Percentiles rank a stretch among this genome's conserved stretches.
phyloP scores from a whole-genome alignment of 768 basidiomycete species.

The Strobilomyces echinocephalus region DNA sequence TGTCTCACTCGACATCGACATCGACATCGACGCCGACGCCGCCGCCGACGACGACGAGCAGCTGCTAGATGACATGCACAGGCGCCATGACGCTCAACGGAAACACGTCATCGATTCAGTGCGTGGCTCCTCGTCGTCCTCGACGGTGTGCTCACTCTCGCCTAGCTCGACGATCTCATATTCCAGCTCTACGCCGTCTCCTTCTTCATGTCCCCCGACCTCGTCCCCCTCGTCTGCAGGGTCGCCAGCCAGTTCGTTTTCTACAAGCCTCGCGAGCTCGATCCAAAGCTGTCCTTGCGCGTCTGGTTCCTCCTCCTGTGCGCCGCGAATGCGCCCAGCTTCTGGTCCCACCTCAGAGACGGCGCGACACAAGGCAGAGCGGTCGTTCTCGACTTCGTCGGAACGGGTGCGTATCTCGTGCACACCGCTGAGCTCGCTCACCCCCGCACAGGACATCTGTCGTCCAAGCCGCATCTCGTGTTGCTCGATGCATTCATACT shows the following conservation, averaged over 20 bases:
- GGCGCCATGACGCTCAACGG: slow-evolving; percentile 60
- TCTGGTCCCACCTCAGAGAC: slow-evolving; percentile 58
- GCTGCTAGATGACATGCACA: slow-evolving; percentile 50
- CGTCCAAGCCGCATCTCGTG: slow-evolving; percentile 64
- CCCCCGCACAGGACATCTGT: slow-evolving; percentile 42
- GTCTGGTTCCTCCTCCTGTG: slow-evolving; percentile 60
- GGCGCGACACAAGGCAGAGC: slow-evolving; percentile 54
- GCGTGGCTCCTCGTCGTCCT: slow-evolving; percentile 25
- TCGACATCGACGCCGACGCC: not conserved
- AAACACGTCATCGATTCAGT: slow-evolving; percentile 69
- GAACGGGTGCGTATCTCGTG: slow-evolving; percentile 51
- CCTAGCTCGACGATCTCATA: slow-evolving; percentile 63
- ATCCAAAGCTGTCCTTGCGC: slow-evolving; percentile 59
- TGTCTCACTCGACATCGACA: not conserved
- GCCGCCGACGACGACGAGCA: slow-evolving; percentile 15
- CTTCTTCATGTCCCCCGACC: slow-evolving; percentile 69
- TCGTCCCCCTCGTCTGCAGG: slow-evolving; percentile 40
- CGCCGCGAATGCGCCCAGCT: slow-evolving; percentile 50
- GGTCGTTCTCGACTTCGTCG: slow-evolving; percentile 74
- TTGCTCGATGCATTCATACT: slow-evolving; percentile 66
- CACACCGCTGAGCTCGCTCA: slow-evolving; percentile 8
- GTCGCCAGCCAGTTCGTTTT: slow-evolving; percentile 60
- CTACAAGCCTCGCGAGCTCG: slow-evolving; percentile 62
- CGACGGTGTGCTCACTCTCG: slow-evolving; percentile 7
- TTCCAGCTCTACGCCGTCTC: slow-evolving; percentile 73